Evolutionary conservation across 495 filamentous ascomycete genomes (phyloP).

Genomic region (Hypoxylon fragiforme): DNA sequence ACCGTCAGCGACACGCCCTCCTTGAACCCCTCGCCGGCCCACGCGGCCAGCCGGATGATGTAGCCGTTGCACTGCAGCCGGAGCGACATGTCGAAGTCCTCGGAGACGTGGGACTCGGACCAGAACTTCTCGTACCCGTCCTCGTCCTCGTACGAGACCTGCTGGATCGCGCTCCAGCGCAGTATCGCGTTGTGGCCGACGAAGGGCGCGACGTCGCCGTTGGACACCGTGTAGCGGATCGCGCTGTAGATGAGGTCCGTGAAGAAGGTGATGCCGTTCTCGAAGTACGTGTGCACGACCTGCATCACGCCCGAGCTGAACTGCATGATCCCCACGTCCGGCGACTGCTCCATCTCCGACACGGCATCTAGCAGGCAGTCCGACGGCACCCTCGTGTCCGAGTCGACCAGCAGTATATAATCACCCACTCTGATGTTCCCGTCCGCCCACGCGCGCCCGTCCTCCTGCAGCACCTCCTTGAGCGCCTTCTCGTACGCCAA

Average conservation of each 20-base stretch:
- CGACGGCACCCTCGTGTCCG: slow-evolving; percentile 72
- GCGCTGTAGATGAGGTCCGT: slow-evolving; percentile 81
- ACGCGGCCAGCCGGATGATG: slow-evolving; percentile 73
- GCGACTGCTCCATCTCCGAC: slow-evolving; percentile 78
- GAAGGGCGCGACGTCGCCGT: slow-evolving; percentile 82
- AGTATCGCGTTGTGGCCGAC: slow-evolving; percentile 80
- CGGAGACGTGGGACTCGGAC: slow-evolving; percentile 81
- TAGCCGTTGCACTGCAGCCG: slow-evolving; percentile 74
- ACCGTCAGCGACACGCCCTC: slow-evolving; percentile 84
- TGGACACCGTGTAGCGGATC: slow-evolving; percentile 76
- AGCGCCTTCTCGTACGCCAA: slow-evolving; percentile 67
- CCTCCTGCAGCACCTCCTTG: slow-evolving; percentile 69
- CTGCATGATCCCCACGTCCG: slow-evolving; percentile 80
- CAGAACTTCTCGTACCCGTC: slow-evolving; percentile 79
- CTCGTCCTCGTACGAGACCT: slow-evolving; percentile 69
- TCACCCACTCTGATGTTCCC: slow-evolving; percentile 80
- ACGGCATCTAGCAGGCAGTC: slow-evolving; percentile 79
- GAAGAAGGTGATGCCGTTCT: slow-evolving; percentile 82
- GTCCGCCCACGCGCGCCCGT: slow-evolving; percentile 76
- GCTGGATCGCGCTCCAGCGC: slow-evolving; percentile 77
- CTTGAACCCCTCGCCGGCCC: slow-evolving; percentile 76
- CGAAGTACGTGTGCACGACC: slow-evolving; percentile 71
- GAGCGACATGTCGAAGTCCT: slow-evolving; percentile 86
- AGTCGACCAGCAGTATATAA: slow-evolving; percentile 76
- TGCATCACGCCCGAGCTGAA: slow-evolving; percentile 84